Evolutionary conservation across 495 filamentous ascomycete genomes (phyloP), one percentile per base, ranked within the genome.

Genomic region (Lasiosphaeria ovina): DNA sequence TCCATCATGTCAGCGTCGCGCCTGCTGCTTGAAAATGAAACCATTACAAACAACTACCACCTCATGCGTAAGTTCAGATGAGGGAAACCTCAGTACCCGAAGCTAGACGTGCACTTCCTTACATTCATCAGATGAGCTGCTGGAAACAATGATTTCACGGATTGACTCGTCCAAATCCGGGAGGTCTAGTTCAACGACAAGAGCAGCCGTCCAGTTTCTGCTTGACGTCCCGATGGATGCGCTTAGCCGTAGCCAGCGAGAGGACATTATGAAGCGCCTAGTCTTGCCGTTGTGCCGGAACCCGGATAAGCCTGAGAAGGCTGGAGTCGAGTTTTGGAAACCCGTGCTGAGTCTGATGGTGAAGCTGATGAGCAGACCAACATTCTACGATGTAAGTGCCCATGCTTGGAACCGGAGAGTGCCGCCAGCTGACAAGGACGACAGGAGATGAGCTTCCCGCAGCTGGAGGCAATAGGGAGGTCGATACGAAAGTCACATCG

Each of bases 291-390:
- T 68, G 4, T 50, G 62, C 9, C 33, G 12, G 35, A 52, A 55
- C 4, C 42, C 36, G 11, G 56, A 61, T 17, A 64, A 66, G 17
- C 45, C 24, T 33, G 54, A 59, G 12, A 53, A 62, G n/a, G 34
- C 58, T 14, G 58, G 51, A 10, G 7, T 56, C 12, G 65, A 62
- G 5, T 64, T 61, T 36, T 76, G 73, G 72, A 62, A 51, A 16
- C 57, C 65, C 11, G 66, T 78, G 32, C 64, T 83, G n/a, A 71
- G 71, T 35, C 58, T 84, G 57, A 74, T 80, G 63, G 58, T 72
- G n/a, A 80, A 74, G 66, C 61, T 81, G 12, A 79, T 81, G 76
- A 62, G 69, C 6, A 69, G 68, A 51, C 77, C 81, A 8, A 81
- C 76, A 3, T 77, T 79, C 59, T 81, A 82, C 57, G 74, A 78